Base-by-base conservation (phyloP, 2,329 filamentous ascomycete genomes). In the Claviceps capensis region DNA sequence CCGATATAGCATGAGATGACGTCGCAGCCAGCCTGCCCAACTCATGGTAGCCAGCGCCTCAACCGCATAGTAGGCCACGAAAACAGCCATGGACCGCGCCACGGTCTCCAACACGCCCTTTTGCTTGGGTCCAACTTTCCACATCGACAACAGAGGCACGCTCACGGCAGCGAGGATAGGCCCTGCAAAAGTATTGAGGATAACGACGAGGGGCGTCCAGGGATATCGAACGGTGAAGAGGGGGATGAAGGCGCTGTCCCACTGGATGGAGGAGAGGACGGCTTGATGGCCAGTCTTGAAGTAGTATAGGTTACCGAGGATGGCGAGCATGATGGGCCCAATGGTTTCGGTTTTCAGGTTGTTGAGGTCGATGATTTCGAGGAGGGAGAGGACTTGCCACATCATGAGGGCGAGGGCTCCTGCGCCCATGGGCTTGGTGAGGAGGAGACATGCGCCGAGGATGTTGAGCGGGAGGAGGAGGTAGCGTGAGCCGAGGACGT, bases 221-320 rank as follows among this genome's bases (percentile, higher is more conserved):
- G 93, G 93, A 68, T 98, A 96, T 53, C 80, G 79, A 57, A 98
- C 80, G 5, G 79, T 81, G 53, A 84, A 81, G 7, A 97, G 76
- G 0, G 91, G 86, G 58, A 98, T 87, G 69, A 98, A 98, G 3
- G 89, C 91, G 19, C 81, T 80, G 69, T 98, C 93, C 93, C 93
- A 98, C 64, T 98, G 93, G 62, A 98, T 91, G 58, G 82, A 87
- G 59, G 83, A 79, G 23, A 95, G 77, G 0, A 83, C 85, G 13
- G 91, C 91, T 69, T 97, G 91, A 67, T 98, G 93, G 55, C 93
- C 93, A 0, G 93, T 98, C 65, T 95, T 96, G 80, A 98, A 98
- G 73, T 83, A 98, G 72, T 96, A 84, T 68, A 91, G 95, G 61
- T 86, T 88, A 54, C 90, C 93, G 1, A 98, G 79, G n/a, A 97